Evolutionary conservation across 2,329 filamentous ascomycete genomes (phyloP).

Genomic region (Geoglossum cookeanum): DNA sequence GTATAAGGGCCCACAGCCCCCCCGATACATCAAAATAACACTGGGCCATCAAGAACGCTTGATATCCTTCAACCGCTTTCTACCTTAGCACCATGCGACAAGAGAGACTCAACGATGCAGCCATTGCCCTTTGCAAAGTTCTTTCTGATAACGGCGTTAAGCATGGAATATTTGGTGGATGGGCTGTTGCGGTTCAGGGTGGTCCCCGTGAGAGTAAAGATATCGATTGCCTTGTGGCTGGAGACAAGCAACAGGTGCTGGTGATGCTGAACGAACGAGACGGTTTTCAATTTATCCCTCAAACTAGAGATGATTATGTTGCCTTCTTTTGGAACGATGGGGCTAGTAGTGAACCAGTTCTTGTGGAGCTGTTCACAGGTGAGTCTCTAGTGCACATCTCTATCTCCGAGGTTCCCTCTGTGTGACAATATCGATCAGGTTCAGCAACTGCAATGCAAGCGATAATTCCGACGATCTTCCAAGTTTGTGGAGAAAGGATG

Average conservation of each 20-base stretch:
- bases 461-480: neutral
- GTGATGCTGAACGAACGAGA: conserved; percentile 7
- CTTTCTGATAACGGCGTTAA: conserved; percentile 5
- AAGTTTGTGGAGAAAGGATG: neutral
- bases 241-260: conserved; percentile 9
- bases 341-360: conserved; percentile 6
- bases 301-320: conserved; percentile 9
- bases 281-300: conserved; percentile 7
- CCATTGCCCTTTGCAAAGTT: conserved; percentile 9
- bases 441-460: neutral
- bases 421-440: neutral
- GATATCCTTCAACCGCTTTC: neutral
- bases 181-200: conserved; percentile 7
- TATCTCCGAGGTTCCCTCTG: neutral
- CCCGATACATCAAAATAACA: neutral
- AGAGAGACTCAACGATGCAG: conserved; percentile 9
- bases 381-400: conserved; percentile 6
- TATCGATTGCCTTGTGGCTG: conserved; percentile 9
- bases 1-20: neutral
- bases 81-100: conserved; percentile 4
- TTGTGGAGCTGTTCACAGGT: conserved; percentile 9
- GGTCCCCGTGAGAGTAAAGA: conserved; percentile 10
- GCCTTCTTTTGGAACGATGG: conserved; percentile 11
- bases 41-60: neutral
- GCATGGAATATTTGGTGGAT: conserved; percentile 11